Base-by-base conservation (phyloP, 129 eudicot genomes). In the Rutidosis leptorrhynchoides region DNA sequence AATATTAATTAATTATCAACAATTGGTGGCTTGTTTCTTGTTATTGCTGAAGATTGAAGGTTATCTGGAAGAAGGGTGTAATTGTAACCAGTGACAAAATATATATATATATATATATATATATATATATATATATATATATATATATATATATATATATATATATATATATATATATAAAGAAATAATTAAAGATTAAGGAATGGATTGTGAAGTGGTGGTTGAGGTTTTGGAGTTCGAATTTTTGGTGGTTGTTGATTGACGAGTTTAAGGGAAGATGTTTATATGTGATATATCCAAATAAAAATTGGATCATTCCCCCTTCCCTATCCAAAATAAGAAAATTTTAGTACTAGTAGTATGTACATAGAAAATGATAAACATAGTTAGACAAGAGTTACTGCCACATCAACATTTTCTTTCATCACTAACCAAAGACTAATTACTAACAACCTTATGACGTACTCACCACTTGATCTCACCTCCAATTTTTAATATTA, bases 161-260 rank as follows among this genome's bases (percentile, higher is more conserved):
- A n/a, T n/a, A n/a, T n/a, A n/a, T n/a, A n/a, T n/a, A n/a, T n/a
- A n/a, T n/a, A 11, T 40, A 40, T 40, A 11, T 40, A 40, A 35
- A 9, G 42, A 35, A 35, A 11, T 9, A 40, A 40, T 40, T 40
- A 40, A 2, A 40, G 46, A 12, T 40, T 40, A 40, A 40, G 46
- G 46, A 40, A 40, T 40, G 46, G 46, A 49, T 49, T 49, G 23
- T 66, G n/a, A 27, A 66, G 28, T 28, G 22, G 40, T 46, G 62
- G 29, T 26, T 43, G 60, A 51, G 71, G 71, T 28, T 66, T 51
- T 67, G 71, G 61, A 67, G 51, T 67, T 67, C 49, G 72, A 52
- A 51, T 20, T 40, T 35, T 40, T 40, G n/a, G 46, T 40, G 11
- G 42, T 3, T 35, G n/a, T 40, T 40, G 12, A 40, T 40, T 12